Evolutionary conservation across 129 eudicot genomes (phyloP).

Genomic region (Cynara cardunculus): DNA sequence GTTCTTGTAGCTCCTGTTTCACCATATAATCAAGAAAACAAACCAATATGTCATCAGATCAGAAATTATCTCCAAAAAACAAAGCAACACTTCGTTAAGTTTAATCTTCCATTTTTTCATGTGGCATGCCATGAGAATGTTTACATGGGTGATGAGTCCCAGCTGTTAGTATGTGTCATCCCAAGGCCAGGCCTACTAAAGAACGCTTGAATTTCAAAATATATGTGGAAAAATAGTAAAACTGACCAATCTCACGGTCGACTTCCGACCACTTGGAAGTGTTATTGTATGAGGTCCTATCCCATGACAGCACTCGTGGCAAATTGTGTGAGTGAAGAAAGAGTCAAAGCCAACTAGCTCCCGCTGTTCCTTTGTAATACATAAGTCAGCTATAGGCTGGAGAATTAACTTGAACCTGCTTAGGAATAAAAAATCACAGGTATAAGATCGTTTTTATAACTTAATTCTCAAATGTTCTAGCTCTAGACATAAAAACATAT

Average conservation of each 20-base stretch:
- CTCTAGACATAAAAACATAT: neutral
- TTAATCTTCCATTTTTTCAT: no score
- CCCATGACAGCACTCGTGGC: constrained; percentile 98
- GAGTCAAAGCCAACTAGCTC: constrained; percentile 77
- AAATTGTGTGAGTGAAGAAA: constrained; percentile 89
- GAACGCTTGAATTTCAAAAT: neutral
- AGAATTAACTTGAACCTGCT: constrained; percentile 89
- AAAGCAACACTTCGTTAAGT: neutral
- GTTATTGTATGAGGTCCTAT: constrained; percentile 93
- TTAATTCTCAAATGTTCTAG: neutral
- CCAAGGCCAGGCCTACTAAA: neutral
- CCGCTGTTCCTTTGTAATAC: constrained; percentile 71
- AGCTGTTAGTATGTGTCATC: neutral
- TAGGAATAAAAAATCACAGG: neutral
- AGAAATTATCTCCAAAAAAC: neutral
- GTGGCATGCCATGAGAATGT: neutral
- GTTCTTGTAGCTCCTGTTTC: constrained; percentile 90
- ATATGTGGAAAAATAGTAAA: neutral
- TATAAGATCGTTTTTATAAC: neutral
- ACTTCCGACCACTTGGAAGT: constrained; percentile 71
- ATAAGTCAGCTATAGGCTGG: constrained; percentile 76
- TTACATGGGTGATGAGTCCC: neutral
- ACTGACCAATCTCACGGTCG: constrained; percentile 96
- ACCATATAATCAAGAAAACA: constrained; percentile 5
- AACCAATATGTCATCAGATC: neutral